phyloP scores from a whole-genome alignment of 2,329 filamentous ascomycete genomes.

The Arachnomyces sp. region DNA sequence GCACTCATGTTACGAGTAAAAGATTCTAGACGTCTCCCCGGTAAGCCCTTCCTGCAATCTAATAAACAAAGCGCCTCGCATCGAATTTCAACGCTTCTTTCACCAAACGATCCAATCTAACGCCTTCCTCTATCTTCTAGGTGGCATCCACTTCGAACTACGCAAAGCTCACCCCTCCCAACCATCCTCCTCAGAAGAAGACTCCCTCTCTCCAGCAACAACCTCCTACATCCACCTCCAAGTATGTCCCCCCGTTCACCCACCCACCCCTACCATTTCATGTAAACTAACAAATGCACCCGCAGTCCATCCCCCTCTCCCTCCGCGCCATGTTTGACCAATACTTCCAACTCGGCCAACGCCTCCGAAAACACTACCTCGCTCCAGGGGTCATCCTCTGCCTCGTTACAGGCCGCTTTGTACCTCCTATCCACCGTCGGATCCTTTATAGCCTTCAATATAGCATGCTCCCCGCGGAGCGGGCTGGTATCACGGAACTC shows the following conservation, averaged over 20 bases:
- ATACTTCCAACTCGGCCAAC: conserved; percentile 88
- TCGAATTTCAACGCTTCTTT: conserved; percentile 10
- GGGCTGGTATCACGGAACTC: conserved; percentile 74
- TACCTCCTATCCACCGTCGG: conserved; percentile 88
- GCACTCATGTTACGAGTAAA: conserved; percentile 93
- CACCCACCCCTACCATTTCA: neutral
- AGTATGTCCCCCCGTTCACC: conserved; percentile 40
- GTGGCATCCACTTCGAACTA: conserved; percentile 84
- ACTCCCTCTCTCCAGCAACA: conserved; percentile 39
- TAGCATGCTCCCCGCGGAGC: conserved; percentile 81
- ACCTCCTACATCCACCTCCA: conserved; percentile 82
- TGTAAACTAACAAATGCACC: conserved; percentile 4
- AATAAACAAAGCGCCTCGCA: neutral
- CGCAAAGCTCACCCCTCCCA: conserved; percentile 54
- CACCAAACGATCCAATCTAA: conserved; percentile 10
- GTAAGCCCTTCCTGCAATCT: conserved; percentile 36
- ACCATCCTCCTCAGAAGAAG: conserved; percentile 20
- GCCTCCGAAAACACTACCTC: conserved; percentile 91
- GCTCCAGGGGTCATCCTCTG: conserved; percentile 81
- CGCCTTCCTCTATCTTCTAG: conserved; percentile 29
- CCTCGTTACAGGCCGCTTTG: conserved; percentile 81
- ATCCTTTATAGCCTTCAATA: conserved; percentile 96
- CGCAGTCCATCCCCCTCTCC: conserved; percentile 74
- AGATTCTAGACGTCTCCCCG: conserved; percentile 80
- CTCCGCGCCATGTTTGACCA: conserved; percentile 95